A percentile compares a stretch with the other conserved stretches of the same genome.
Conservation (phyloP, 2,329 filamentous ascomycete genomes). For the Xylaria sp. region DNA sequence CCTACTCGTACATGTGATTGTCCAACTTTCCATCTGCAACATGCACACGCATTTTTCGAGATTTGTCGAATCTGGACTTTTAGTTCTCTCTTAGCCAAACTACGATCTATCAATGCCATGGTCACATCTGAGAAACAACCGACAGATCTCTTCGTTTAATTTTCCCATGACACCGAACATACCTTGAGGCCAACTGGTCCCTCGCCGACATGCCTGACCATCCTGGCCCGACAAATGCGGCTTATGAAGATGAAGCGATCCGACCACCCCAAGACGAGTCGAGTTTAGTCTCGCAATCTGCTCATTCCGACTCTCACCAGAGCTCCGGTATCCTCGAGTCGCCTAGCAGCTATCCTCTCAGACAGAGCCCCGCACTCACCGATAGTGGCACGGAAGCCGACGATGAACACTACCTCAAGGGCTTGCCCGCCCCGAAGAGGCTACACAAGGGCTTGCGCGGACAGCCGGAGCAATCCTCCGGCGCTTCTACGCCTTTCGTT, state of each 20-base stretch:
- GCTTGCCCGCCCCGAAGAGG: constrained; percentile 74
- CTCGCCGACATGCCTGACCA: constrained; percentile 45
- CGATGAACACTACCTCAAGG: constrained; percentile 83
- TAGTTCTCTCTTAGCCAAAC: not conserved
- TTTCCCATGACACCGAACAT: constrained; percentile 22
- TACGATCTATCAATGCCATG: constrained; percentile 10
- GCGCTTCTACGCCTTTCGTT: constrained; percentile 49
- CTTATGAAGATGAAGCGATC: constrained; percentile 23
- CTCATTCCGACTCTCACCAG: constrained; percentile 62
- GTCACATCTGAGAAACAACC: not conserved
- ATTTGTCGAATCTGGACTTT: not conserved
- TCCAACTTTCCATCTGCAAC: constrained; percentile 1
- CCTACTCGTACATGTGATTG: constrained; percentile 10
- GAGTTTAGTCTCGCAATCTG: constrained; percentile 54
- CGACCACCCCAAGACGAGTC: constrained; percentile 36
- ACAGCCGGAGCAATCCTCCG: constrained; percentile 49
- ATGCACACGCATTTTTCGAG: not conserved
- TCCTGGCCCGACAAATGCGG: constrained; percentile 35
- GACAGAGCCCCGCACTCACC: constrained; percentile 59
- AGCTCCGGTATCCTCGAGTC: constrained; percentile 51
- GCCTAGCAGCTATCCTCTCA: constrained; percentile 41
- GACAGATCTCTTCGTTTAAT: not conserved
- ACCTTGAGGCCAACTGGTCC: constrained; percentile 21
- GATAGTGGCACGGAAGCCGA: constrained; percentile 94
- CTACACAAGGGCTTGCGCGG: constrained; percentile 74